These are phyloP conservation scores for Xylaria sp. DNA, from an alignment of 2,329 filamentous ascomycete genomes.

Conservation along the genomic window DNA sequence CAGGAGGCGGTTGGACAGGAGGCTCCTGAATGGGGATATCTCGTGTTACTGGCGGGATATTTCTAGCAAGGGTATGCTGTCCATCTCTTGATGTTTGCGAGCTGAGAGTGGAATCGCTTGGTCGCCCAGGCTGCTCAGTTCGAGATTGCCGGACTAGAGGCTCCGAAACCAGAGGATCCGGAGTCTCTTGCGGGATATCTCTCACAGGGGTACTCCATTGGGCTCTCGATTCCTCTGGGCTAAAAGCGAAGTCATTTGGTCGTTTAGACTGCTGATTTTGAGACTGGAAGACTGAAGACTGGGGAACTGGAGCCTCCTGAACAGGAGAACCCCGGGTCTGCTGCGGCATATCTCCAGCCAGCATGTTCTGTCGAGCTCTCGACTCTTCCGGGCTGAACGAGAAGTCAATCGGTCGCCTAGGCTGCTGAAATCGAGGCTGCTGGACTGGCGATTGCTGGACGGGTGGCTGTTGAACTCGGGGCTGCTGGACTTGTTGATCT, in stretches of 20 bases:
- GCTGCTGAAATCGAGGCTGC: background rate
- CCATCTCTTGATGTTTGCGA: background rate
- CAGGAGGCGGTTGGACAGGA: background rate
- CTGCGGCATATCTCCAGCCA: no score
- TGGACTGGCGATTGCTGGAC: background rate
- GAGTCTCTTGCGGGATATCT: background rate
- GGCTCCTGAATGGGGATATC: background rate
- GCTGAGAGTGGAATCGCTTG: background rate
- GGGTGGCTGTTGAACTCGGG: background rate
- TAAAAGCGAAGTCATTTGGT: background rate
- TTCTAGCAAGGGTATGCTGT: background rate
- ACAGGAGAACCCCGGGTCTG: background rate
- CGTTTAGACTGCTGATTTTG: background rate
- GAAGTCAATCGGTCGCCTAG: background rate
- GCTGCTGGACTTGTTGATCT: constrained; percentile 3
- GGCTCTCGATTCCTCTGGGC: background rate
- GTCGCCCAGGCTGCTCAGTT: background rate
- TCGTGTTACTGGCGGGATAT: background rate
- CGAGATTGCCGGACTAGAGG: background rate
- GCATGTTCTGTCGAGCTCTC: background rate
- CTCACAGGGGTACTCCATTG: background rate
- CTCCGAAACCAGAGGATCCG: background rate
- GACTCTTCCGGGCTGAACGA: background rate
- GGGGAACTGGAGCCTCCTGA: background rate
- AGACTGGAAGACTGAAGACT: background rate